Base-by-base conservation (phyloP, 2,329 filamentous ascomycete genomes). In the Colletotrichum orchidophilum region DNA sequence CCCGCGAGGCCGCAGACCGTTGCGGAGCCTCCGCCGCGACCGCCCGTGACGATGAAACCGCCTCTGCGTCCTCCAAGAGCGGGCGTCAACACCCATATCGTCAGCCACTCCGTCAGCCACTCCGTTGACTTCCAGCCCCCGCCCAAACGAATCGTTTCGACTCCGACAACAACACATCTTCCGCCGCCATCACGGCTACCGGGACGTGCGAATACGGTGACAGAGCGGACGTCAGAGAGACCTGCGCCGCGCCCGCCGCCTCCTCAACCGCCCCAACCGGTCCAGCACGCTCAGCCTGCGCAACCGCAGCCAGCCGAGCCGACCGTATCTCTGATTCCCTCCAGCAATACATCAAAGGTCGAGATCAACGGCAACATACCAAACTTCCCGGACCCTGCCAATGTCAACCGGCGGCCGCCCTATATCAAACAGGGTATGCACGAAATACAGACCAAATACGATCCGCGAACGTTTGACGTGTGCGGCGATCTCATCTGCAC, bases 401-500 rank as follows among this genome's bases (percentile, higher is more conserved):
- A 92, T 74, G 90, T 94, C 2, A 99, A 98, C 78, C 90, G 96
- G 60, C 89, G 95, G 59, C 93, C 94, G 18, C 96, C 96, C 0
- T 88, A 88, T 62, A 90, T 94, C 75, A 92, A 91, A 75, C 87
- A 91, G 52, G 92, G 93, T 0, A 88, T 89, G n/a, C 87, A 87
- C 62, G 93, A 96, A 73, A 95, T 99, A 67, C 83, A 88, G 33
- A 95, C 93, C 3, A 95, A 94, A 76, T 96, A 97, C 75, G 96
- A 98, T 73, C 93, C 94, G 5, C 91, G 94, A 52, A 85, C 95
- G 33, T 91, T 98, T 78, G 95, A 96, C 73, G 91, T 97, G 3
- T 98, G 94, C 78, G 96, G 96, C 8, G 92, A 95, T 74, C 91
- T 93, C 75, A 91, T 96, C 8, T 97, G 94, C 79, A 96, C 95